These are phyloP conservation scores for Crepidotus variabilis DNA, from an alignment of 768 basidiomycete genomes.

Conservation along the genomic window DNA sequence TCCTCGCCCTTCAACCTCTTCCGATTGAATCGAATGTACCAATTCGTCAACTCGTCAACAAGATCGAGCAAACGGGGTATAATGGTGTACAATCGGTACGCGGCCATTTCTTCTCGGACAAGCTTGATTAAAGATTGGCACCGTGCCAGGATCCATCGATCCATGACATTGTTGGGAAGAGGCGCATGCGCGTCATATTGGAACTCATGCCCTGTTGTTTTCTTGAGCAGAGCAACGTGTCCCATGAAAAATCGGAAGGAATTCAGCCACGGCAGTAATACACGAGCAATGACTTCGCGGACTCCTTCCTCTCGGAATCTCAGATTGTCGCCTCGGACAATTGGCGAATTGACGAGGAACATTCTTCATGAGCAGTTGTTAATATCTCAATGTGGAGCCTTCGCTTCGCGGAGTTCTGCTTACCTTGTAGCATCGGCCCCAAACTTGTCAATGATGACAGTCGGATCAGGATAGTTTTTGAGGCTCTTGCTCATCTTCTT, in stretches of 20 bases:
- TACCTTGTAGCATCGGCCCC: constrained; percentile 95
- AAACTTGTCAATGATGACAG: constrained; percentile 81
- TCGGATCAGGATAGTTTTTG: constrained; percentile 96
- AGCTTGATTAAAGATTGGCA: constrained; percentile 94
- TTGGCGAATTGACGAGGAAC: constrained; percentile 98
- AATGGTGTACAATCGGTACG: constrained; percentile 96
- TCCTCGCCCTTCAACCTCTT: constrained; percentile 94
- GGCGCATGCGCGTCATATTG: constrained; percentile 84
- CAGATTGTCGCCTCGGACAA: constrained; percentile 95
- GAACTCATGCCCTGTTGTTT: constrained; percentile 73
- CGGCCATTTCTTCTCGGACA: constrained; percentile 93
- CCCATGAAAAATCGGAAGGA: constrained; percentile 99
- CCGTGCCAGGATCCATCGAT: constrained; percentile 96
- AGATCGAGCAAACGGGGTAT: constrained; percentile 91
- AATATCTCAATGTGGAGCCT: background rate
- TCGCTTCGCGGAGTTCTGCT: constrained; percentile 1
- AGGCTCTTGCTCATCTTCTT: constrained; percentile 99
- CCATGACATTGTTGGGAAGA: constrained; percentile 92
- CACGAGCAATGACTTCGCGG: constrained; percentile 93
- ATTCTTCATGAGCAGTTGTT: constrained; percentile 49
- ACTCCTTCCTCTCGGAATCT: constrained; percentile 98
- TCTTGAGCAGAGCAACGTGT: constrained; percentile 86
- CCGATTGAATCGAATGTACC: constrained; percentile 99
- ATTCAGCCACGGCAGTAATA: constrained; percentile 96
- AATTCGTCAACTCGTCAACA: constrained; percentile 95